These are phyloP conservation scores for Collybiopsis confluens DNA, from an alignment of 768 basidiomycete genomes.

Conservation along the genomic window DNA sequence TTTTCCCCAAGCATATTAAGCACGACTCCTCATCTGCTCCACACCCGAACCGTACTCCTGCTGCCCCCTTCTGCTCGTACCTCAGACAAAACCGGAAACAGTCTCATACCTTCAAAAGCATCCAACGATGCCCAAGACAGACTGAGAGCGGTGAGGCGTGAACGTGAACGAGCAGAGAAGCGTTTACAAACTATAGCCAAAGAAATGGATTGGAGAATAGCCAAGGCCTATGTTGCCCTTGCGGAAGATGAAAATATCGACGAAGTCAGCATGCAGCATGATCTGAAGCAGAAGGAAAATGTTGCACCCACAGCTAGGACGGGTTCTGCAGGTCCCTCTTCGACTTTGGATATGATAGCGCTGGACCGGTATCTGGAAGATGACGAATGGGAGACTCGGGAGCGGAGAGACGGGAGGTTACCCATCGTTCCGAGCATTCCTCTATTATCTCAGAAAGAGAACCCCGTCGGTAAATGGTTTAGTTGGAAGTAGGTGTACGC, in stretches of 20 bases:
- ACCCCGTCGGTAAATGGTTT: neutral
- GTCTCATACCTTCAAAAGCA: constrained; percentile 16
- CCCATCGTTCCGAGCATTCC: neutral
- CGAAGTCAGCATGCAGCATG: constrained; percentile 17
- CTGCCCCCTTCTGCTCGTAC: constrained; percentile 40
- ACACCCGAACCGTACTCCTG: constrained; percentile 56
- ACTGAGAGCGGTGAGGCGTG: constrained; percentile 38
- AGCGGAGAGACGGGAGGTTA: neutral
- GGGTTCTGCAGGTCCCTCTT: constrained; percentile 9
- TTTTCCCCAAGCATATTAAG: constrained; percentile 60
- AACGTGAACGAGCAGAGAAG: constrained; percentile 54
- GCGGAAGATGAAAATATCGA: constrained; percentile 41
- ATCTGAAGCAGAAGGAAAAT: constrained; percentile 27
- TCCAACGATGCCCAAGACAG: constrained; percentile 23
- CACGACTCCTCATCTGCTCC: constrained; percentile 71
- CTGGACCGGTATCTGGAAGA: constrained; percentile 63
- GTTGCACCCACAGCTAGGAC: constrained; percentile 12
- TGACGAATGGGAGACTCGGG: constrained; percentile 55
- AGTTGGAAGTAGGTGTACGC: neutral
- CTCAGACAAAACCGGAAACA: neutral
- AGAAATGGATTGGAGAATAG: constrained; percentile 64
- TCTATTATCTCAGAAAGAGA: neutral
- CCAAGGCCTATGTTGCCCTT: constrained; percentile 66
- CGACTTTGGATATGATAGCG: constrained; percentile 43
- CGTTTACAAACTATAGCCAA: constrained; percentile 62